Evolutionary conservation across 805 yeast genomes (phyloP).

Genomic region (Metschnikowia chrysomelidarum): DNA sequence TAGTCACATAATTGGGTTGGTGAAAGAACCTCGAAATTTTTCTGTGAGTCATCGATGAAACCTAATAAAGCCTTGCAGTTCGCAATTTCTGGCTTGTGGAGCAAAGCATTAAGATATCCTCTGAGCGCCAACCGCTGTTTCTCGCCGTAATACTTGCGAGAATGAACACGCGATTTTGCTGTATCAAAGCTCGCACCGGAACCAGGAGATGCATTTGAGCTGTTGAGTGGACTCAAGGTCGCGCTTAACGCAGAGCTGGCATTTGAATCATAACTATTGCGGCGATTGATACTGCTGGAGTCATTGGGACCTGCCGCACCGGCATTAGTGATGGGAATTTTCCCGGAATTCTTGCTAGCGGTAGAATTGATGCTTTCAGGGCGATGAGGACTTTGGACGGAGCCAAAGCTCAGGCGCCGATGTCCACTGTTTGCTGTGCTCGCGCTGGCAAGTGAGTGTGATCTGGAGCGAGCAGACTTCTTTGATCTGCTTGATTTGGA

Average conservation of each 20-base stretch:
- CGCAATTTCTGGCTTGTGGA: slow-evolving; percentile 53
- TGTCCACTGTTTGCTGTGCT: background rate
- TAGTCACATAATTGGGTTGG: slow-evolving; percentile 54
- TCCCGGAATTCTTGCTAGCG: background rate
- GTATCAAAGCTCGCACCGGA: background rate
- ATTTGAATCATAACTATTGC: background rate
- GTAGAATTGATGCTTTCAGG: background rate
- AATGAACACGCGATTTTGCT: background rate
- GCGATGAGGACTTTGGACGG: background rate
- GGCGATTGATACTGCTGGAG: background rate
- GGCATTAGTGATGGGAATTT: background rate
- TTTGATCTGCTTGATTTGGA: background rate
- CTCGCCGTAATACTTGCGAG: slow-evolving; percentile 56
- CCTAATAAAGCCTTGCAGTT: slow-evolving; percentile 44
- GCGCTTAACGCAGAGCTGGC: background rate
- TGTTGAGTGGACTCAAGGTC: background rate
- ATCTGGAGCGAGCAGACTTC: background rate
- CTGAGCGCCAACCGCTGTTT: slow-evolving; percentile 74
- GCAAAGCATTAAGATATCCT: slow-evolving; percentile 60
- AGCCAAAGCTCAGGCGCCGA: no score
- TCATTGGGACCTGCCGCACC: background rate
- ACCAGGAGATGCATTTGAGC: background rate
- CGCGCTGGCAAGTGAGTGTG: slow-evolving; percentile 1
- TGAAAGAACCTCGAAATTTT: slow-evolving; percentile 35
- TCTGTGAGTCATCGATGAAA: slow-evolving; percentile 15